Evolutionary conservation across 768 basidiomycete species (phyloP).

Genomic region (Rhizopogon sp.): DNA sequence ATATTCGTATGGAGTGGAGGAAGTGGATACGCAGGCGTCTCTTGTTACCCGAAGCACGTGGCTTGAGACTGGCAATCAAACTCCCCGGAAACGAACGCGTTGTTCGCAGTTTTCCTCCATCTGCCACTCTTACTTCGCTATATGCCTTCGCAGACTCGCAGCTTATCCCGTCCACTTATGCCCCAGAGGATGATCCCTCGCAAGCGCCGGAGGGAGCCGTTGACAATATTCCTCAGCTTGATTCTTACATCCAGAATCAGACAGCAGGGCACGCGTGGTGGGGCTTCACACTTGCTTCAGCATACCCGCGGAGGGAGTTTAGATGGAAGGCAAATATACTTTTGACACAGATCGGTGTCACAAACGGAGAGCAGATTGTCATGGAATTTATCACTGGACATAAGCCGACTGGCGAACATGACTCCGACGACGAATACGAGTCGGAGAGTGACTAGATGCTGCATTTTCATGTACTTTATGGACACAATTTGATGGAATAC

Average conservation of each 20-base stretch:
- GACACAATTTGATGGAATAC: not conserved
- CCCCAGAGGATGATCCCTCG: slow-evolving; percentile 36
- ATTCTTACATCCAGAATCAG: slow-evolving; percentile 29
- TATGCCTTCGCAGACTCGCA: slow-evolving; percentile 72
- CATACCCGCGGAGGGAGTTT: slow-evolving; percentile 69
- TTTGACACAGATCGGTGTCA: slow-evolving; percentile 44
- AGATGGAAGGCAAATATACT: slow-evolving; percentile 37
- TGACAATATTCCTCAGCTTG: slow-evolving; percentile 31
- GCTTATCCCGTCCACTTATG: slow-evolving; percentile 38
- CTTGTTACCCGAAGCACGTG: slow-evolving; percentile 26
- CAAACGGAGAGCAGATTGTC: slow-evolving; percentile 59
- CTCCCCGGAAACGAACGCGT: slow-evolving; percentile 52
- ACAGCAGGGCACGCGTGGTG: slow-evolving; percentile 45
- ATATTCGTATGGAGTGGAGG: slow-evolving; percentile 48
- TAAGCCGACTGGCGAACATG: slow-evolving; percentile 15
- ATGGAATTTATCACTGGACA: slow-evolving; percentile 39
- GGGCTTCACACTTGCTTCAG: slow-evolving; percentile 64
- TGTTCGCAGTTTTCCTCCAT: slow-evolving; percentile 48
- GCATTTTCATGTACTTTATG: not conserved
- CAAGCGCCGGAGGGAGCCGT: slow-evolving; percentile 32
- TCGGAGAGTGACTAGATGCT: slow-evolving; percentile 40
- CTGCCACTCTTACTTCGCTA: slow-evolving; percentile 52
- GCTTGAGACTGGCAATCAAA: slow-evolving; percentile 47
- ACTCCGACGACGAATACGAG: slow-evolving; percentile 50
- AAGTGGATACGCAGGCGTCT: slow-evolving; percentile 52